Conservation (phyloP, 2,329 filamentous ascomycete species). For the Trichoderma sp. region DNA sequence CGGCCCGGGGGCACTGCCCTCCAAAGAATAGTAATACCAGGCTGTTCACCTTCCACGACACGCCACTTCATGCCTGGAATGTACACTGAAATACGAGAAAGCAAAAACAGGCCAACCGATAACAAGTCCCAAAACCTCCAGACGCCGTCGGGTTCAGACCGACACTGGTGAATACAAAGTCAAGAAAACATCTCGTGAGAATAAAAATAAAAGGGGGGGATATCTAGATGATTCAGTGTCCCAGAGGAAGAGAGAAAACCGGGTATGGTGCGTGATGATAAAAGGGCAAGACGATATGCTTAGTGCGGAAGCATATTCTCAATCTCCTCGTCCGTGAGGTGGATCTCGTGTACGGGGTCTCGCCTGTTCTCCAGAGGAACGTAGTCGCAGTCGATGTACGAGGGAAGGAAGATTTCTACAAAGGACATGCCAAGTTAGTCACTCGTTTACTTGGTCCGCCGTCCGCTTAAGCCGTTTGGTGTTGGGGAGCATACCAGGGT, state of each 20-base stretch:
- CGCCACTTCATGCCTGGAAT: conserved; percentile 1
- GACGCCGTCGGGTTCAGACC: conserved; percentile 14
- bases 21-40: conserved; percentile 1
- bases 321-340: conserved; percentile 73
- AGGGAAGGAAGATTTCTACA: conserved; percentile 75
- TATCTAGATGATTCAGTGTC: conserved; percentile 17
- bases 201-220: not conserved
- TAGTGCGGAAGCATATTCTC: conserved; percentile 65
- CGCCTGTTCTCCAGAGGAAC: conserved; percentile 71
- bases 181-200: conserved; percentile 11
- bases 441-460: not conserved
- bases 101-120: conserved; percentile 1
- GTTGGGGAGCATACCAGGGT: conserved; percentile 56
- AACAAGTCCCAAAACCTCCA: conserved; percentile 9
- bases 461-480: not conserved
- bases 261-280: conserved; percentile 11
- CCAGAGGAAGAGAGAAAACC: not conserved
- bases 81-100: not conserved
- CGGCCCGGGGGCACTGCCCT: not conserved
- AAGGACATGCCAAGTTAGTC: not conserved
- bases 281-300: conserved; percentile 20
- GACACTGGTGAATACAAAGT: conserved; percentile 12
- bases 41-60: conserved; percentile 7
- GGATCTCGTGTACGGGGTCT: conserved; percentile 75
- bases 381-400: conserved; percentile 72